Base-by-base conservation (phyloP, 495 filamentous ascomycete species). In the Xylaria cubensis region DNA sequence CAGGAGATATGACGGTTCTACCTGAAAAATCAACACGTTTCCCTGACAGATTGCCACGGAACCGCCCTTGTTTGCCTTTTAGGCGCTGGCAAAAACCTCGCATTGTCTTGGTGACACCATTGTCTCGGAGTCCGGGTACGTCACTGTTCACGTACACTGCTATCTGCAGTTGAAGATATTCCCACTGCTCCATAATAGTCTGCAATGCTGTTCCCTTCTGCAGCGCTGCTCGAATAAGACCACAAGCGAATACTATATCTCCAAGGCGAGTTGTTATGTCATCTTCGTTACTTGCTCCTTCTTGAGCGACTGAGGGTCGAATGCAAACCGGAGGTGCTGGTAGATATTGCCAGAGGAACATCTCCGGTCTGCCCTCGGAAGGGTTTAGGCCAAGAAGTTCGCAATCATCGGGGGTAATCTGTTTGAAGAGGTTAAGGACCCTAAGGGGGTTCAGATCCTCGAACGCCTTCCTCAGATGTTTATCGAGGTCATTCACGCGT, bases 11-110 rank as follows among this genome's bases (percentile, higher is more conserved):
- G 80, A 99, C 96, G 1, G 96, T 99, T 74, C 96, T 90, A 21
- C 94, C 97, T 29, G 97, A 98, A 81, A 98, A 99, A 78, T 99
- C 95, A 48, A 99, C 96, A 88, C 96, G 97, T 81, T 99, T 99
- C 78, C 96, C 96, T 0, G 94, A 97, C 68, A 99, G 78, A 75
- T 99, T 99, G 46, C 96, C 96, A 82, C 96, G 91, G 83, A 99
- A 99, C 70, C 96, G 92, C 59, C 96, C 96, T 80, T 97, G 94
- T 73, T 99, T 99, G 75, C 96, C 96, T 80, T 99, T 99, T 42
- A 99, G 82, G 32, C 96, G 88, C 81, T 98, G 96, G 72, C 95
- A 97, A 75, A 98, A 97, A 17, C 97, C 95, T 64, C 96, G 91
- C 75, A 95, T 95, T 0, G 91, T 87, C 79, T 94, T 95, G 73